Percentiles rank a stretch among this genome's conserved stretches.
These are phyloP conservation scores for Plasmopara muralis DNA, from an alignment of 352 stramenopile species.

Conservation along the genomic window DNA sequence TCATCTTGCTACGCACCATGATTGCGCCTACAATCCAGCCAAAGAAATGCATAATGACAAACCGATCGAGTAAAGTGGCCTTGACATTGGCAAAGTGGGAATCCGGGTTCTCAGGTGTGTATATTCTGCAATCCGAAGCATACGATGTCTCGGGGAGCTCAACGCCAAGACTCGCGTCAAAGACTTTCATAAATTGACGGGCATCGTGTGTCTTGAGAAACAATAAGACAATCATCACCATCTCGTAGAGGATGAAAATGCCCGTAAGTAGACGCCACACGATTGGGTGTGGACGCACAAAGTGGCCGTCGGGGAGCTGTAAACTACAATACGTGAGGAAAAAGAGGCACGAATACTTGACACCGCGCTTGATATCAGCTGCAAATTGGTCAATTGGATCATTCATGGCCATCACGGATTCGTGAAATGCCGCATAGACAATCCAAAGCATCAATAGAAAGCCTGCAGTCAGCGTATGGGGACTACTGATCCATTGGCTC, in stretches of 20 bases:
- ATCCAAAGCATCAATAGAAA: conserved; percentile 81
- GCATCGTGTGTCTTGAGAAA: conserved; percentile 78
- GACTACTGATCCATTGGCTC: conserved; percentile 75
- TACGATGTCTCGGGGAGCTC: conserved; percentile 79
- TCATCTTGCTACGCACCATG: conserved; percentile 81
- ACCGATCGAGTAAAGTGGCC: conserved; percentile 80
- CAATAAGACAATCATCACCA: conserved; percentile 83
- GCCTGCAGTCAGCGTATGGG: conserved; percentile 72
- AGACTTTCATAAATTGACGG: conserved; percentile 76
- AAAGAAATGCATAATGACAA: conserved; percentile 88
- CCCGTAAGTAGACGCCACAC: conserved; percentile 88
- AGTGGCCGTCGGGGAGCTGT: conserved; percentile 82
- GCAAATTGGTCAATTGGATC: conserved; percentile 35
- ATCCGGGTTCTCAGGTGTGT: conserved; percentile 79
- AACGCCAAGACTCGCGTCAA: conserved; percentile 70
- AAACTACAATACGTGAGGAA: conserved; percentile 86
- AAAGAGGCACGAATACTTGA: conserved; percentile 73
- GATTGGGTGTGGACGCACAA: conserved; percentile 84
- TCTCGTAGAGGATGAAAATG: conserved; percentile 90
- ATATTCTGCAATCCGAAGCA: conserved; percentile 76
- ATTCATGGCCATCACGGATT: conserved; percentile 28
- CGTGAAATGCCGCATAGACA: conserved; percentile 79
- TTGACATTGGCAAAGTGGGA: conserved; percentile 72
- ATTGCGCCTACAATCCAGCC: conserved; percentile 84
- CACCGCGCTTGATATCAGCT: conserved; percentile 57